A percentile compares a stretch with the other conserved stretches of the same genome.
Evolutionary conservation across 257 asterid genomes (phyloP).

Genomic region (Mitragyna speciosa): DNA sequence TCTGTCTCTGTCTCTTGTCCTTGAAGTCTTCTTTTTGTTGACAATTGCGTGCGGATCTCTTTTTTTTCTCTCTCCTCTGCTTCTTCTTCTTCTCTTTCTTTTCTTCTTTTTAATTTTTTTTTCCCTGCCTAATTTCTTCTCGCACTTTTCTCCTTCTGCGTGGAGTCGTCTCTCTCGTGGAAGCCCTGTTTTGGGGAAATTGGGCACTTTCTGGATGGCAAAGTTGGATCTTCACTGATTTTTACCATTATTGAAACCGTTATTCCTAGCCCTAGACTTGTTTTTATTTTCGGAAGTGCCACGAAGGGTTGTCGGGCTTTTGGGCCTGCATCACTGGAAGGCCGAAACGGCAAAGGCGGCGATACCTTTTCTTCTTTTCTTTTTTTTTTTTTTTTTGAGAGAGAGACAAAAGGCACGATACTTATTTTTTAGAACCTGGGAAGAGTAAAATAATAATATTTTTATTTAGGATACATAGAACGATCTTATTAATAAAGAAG

Average conservation of each 20-base stretch:
- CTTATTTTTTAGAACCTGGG: too few relatives aligned
- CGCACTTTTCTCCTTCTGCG: slow-evolving; percentile 35
- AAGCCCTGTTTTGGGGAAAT: slow-evolving; percentile 31
- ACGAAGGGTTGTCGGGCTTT: not conserved
- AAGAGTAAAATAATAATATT: too few relatives aligned
- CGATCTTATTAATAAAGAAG: too few relatives aligned
- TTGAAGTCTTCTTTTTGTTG: slow-evolving; percentile 19
- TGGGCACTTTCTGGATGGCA: slow-evolving; percentile 41
- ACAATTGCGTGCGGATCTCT: slow-evolving; percentile 36
- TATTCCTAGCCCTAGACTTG: slow-evolving; percentile 23
- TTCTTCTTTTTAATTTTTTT: slow-evolving; percentile 21
- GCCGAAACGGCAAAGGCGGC: slow-evolving; percentile 40
- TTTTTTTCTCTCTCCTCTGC: slow-evolving; percentile 22
- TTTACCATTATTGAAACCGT: slow-evolving; percentile 26
- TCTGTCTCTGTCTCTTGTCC: slow-evolving; percentile 25
- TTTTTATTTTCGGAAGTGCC: slow-evolving; percentile 43
- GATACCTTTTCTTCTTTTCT: too few relatives aligned
- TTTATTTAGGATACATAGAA: too few relatives aligned
- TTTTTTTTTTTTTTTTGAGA: too few relatives aligned
- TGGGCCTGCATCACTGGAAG: slow-evolving; percentile 32
- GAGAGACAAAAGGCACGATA: too few relatives aligned
- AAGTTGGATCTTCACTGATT: slow-evolving; percentile 48
- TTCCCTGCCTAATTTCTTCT: slow-evolving; percentile 19
- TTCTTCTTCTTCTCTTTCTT: slow-evolving; percentile 26
- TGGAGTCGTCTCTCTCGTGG: slow-evolving; percentile 48